Percentiles rank a stretch among this genome's conserved stretches.
Conservation (phyloP, 1,284 basidiomycete genomes). For the Moesziomyces antarcticus region DNA sequence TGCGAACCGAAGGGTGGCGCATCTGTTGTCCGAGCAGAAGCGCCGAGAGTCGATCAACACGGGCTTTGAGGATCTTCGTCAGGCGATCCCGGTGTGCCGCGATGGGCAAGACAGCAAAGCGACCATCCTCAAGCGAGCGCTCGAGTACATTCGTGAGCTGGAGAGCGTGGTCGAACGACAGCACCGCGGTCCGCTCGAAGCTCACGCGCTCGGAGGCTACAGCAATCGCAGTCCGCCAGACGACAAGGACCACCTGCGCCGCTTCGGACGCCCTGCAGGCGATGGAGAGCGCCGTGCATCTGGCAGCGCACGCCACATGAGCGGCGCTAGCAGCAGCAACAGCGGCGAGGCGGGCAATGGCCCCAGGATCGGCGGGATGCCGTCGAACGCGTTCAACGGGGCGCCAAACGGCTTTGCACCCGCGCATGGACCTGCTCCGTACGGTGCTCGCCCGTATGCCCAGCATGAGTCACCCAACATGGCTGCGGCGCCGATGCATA, state of each 20-base stretch:
- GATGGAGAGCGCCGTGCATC: conserved; percentile 26
- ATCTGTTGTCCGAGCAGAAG: conserved; percentile 47
- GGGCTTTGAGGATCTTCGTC: conserved; percentile 51
- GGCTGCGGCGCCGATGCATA: neutral
- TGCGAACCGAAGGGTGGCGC: conserved; percentile 43
- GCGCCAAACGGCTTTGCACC: conserved; percentile 4
- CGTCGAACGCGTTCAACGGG: conserved; percentile 22
- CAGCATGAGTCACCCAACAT: conserved; percentile 10
- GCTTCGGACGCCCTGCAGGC: conserved; percentile 33
- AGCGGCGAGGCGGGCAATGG: conserved; percentile 17
- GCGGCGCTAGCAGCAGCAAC: conserved; percentile 11
- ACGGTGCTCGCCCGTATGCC: conserved; percentile 5
- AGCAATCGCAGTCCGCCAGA: conserved; percentile 43
- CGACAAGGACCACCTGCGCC: conserved; percentile 38
- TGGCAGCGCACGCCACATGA: conserved; percentile 13
- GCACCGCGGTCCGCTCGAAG: conserved; percentile 23
- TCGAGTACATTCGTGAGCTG: conserved; percentile 50
- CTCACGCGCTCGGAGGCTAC: conserved; percentile 18
- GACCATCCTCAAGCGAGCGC: conserved; percentile 46
- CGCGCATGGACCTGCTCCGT: neutral
- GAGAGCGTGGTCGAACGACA: conserved; percentile 41
- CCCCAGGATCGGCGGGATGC: conserved; percentile 32
- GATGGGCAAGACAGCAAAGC: conserved; percentile 56
- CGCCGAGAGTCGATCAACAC: conserved; percentile 55
- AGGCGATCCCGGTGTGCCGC: conserved; percentile 44